A percentile compares a stretch with the other conserved stretches of the same genome.
These are phyloP conservation scores for Tetrahymena elliotti DNA, from an alignment of 73 alveolate genomes.

Conservation along the genomic window DNA sequence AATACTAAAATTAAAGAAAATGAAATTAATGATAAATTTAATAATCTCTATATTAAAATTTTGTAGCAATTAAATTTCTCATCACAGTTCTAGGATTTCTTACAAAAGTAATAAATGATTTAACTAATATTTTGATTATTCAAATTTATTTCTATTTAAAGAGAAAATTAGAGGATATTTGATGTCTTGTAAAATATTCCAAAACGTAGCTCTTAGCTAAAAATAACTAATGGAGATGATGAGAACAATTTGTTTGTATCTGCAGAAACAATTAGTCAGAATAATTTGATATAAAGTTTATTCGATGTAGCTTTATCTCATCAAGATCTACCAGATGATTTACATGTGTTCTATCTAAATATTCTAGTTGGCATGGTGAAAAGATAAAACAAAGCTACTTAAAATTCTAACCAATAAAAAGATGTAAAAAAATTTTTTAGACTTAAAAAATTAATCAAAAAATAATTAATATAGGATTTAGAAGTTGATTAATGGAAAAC, in stretches of 20 bases:
- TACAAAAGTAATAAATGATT: not conserved
- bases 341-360: not conserved
- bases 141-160: not conserved
- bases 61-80: not conserved
- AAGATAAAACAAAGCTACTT: not conserved
- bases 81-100: not conserved
- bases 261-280: not conserved
- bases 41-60: not conserved
- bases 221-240: not conserved
- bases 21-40: not conserved
- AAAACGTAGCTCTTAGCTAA: not conserved
- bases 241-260: not conserved
- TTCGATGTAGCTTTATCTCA: not conserved
- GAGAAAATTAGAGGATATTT: not conserved
- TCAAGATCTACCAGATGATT: not conserved
- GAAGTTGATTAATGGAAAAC: not conserved
- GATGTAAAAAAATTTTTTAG: not conserved
- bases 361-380: not conserved
- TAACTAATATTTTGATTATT: not conserved
- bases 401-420: not conserved
- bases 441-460: no score
- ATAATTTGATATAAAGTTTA: not conserved
- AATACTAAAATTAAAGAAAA: not conserved
- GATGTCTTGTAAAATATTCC: not conserved
- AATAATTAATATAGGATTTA: not conserved